phyloP scores from a whole-genome alignment of 306 rosid genomes.

The Rubus parviflorus region DNA sequence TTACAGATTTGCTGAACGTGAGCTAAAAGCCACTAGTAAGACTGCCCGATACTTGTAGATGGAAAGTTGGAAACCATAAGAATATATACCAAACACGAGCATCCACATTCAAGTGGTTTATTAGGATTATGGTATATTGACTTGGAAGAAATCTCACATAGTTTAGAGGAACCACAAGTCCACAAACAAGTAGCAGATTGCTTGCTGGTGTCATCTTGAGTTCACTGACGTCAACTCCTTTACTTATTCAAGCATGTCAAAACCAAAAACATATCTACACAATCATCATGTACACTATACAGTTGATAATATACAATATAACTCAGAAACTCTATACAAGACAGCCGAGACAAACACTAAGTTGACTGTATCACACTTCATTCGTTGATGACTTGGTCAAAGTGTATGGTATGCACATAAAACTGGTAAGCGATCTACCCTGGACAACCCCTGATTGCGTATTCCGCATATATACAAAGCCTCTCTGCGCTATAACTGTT shows the following conservation, averaged over 20 bases:
- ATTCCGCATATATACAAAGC: conserved; percentile 22
- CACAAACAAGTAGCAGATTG: not conserved
- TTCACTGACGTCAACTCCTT: not conserved
- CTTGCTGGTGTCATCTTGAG: not conserved
- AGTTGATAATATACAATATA: not conserved
- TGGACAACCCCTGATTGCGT: not conserved
- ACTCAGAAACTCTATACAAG: conserved; percentile 43
- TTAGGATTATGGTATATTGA: not conserved
- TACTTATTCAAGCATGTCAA: not conserved
- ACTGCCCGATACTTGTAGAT: too few relatives aligned
- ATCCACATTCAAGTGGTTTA: too few relatives aligned
- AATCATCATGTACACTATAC: conserved; percentile 3
- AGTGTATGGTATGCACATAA: conserved; percentile 28
- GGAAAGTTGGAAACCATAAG: too few relatives aligned
- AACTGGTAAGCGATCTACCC: conserved; percentile 13
- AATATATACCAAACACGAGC: too few relatives aligned
- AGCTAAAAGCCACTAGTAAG: too few relatives aligned
- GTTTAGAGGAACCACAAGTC: not conserved
- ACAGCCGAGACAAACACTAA: conserved; percentile 42
- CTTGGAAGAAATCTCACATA: not conserved
- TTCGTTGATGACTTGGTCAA: conserved; percentile 20
- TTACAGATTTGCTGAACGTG: too few relatives aligned
- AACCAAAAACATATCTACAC: not conserved
- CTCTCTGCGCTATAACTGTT: not conserved
- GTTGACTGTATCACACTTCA: conserved; percentile 32